These are phyloP conservation scores for Erysimum cheiranthoides DNA, from an alignment of 345 rosid species.

Conservation along the genomic window DNA sequence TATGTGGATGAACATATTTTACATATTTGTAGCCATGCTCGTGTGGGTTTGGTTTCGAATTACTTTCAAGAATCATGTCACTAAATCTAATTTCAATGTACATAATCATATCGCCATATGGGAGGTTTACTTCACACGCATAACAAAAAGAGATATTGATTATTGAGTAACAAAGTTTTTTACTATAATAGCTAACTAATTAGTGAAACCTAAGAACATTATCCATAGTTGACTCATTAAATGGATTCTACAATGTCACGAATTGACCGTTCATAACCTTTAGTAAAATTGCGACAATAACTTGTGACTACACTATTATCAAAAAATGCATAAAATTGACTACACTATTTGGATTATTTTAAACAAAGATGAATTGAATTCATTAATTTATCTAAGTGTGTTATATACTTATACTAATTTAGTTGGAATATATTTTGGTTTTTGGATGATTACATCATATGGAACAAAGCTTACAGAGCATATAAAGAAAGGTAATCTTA, in stretches of 20 bases:
- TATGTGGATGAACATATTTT: slow-evolving; percentile 12
- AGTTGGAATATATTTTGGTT: neutral
- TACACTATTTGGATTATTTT: neutral
- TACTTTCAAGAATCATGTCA: slow-evolving; percentile 37
- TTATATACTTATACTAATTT: neutral
- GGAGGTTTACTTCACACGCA: slow-evolving; percentile 32
- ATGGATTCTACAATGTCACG: neutral
- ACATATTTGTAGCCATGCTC: slow-evolving; percentile 29
- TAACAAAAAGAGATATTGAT: neutral
- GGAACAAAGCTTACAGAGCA: neutral
- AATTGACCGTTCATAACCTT: neutral
- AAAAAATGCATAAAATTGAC: too few species aligned
- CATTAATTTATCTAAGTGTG: neutral
- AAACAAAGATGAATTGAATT: neutral
- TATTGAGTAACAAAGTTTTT: neutral
- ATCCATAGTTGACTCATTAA: neutral
- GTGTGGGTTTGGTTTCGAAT: slow-evolving; percentile 40
- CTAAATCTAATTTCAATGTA: slow-evolving; percentile 17
- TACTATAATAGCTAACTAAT: slow-evolving; percentile 1
- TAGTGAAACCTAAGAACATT: neutral
- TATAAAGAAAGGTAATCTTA: neutral
- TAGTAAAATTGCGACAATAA: neutral
- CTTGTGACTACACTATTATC: neutral
- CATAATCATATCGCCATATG: slow-evolving; percentile 32
- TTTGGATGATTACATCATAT: neutral